phyloP scores from a whole-genome alignment of 345 rosid genomes.

The Durio zibethinus region DNA sequence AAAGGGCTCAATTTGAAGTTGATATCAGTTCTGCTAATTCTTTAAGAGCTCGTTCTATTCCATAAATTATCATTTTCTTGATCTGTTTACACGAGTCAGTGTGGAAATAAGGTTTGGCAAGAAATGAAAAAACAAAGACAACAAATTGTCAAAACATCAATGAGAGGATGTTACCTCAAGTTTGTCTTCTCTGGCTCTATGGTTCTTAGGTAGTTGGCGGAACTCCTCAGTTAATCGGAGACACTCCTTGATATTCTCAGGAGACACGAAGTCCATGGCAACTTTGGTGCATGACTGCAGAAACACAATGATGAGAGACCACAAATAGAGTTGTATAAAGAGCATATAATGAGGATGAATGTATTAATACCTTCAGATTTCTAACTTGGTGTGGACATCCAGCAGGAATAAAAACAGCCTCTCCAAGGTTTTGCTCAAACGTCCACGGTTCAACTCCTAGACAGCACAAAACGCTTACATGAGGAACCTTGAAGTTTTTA shows the following conservation, averaged over 20 bases:
- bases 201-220: constrained; percentile 78
- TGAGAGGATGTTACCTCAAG: constrained; percentile 56
- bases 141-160: background rate
- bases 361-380: constrained; percentile 63
- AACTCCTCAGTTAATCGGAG: constrained; percentile 77
- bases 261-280: constrained; percentile 89
- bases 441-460: constrained; percentile 92
- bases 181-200: constrained; percentile 86
- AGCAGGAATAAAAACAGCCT: constrained; percentile 90
- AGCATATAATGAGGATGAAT: too few species aligned
- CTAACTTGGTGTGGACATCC: constrained; percentile 99
- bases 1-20: background rate
- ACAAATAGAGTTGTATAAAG: background rate
- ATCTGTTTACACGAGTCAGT: constrained; percentile 40
- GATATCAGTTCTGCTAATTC: constrained; percentile 24
- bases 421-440: constrained; percentile 78
- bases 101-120: background rate
- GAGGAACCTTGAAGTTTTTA: background rate
- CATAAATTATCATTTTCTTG: constrained; percentile 75
- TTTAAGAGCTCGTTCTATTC: constrained; percentile 37
- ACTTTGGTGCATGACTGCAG: constrained; percentile 89
- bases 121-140: background rate
- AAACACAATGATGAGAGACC: constrained; percentile 3
- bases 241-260: constrained; percentile 73
- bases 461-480: constrained; percentile 1